Conservation (phyloP, 768 basidiomycete species). For the Tricholoma hemisulphureum region DNA sequence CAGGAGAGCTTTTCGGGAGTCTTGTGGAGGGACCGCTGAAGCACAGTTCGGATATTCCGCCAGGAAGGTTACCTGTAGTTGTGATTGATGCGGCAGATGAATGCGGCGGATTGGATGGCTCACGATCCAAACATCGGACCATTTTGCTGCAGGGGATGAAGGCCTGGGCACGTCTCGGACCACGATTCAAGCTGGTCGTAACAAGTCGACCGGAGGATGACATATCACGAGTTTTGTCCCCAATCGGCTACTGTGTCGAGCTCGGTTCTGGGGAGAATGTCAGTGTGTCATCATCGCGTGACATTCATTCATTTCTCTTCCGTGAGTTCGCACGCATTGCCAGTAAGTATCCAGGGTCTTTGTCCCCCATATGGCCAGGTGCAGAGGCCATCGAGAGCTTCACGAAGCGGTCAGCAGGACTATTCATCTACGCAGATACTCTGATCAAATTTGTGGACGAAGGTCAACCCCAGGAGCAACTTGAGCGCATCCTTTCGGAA, state of each 20-base stretch:
- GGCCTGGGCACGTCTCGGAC: slow-evolving; percentile 17
- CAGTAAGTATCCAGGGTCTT: slow-evolving; percentile 9
- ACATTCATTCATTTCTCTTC: no score
- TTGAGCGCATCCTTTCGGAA: no score
- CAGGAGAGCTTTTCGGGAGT: no score
- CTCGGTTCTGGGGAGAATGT: no score
- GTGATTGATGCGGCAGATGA: no score
- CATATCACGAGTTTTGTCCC: slow-evolving; percentile 4
- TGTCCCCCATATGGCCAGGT: slow-evolving; percentile 19
- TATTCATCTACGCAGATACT: slow-evolving; percentile 31
- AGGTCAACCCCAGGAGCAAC: slow-evolving; percentile 13
- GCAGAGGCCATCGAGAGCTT: slow-evolving; percentile 15
- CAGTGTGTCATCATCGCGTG: no score
- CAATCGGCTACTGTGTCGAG: slow-evolving; percentile 10
- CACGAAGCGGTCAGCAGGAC: slow-evolving; percentile 24
- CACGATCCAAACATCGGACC: slow-evolving; percentile 15
- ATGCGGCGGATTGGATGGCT: no score
- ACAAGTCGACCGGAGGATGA: slow-evolving; percentile 26
- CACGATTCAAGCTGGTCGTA: slow-evolving; percentile 23
- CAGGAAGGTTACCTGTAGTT: no score
- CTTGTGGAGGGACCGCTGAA: no score
- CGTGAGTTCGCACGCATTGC: slow-evolving; percentile 14
- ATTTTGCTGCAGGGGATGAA: slow-evolving; percentile 19
- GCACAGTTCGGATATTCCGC: no score
- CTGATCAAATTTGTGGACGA: slow-evolving; percentile 14